A percentile compares a stretch with the other conserved stretches of the same genome.
These are phyloP conservation scores for Lindgomyces ingoldianus DNA, from an alignment of 495 filamentous ascomycete genomes.

Conservation along the genomic window DNA sequence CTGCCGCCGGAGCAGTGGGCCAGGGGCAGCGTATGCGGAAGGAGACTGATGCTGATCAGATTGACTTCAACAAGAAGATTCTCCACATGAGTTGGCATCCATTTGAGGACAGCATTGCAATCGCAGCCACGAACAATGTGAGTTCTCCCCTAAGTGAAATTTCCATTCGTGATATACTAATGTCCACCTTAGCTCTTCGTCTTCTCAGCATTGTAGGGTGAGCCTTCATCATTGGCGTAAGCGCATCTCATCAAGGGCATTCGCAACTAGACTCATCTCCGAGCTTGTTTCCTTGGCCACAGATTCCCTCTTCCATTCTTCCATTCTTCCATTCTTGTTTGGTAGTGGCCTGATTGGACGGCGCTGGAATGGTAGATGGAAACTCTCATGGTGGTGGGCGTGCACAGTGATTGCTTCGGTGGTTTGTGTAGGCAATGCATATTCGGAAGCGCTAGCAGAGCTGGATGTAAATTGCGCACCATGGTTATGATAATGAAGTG, in stretches of 20 bases:
- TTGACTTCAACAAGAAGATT: constrained; percentile 99
- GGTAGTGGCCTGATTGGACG: constrained; percentile 17
- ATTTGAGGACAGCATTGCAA: constrained; percentile 98
- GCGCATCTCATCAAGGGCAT: constrained; percentile 27
- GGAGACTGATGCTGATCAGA: constrained; percentile 98
- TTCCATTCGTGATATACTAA: no score
- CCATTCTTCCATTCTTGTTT: constrained; percentile 6
- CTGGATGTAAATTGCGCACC: constrained; percentile 17
- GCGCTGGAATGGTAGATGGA: constrained; percentile 34
- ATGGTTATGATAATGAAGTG: constrained; percentile 27
- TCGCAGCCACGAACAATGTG: constrained; percentile 99
- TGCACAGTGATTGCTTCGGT: constrained; percentile 24
- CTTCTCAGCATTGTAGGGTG: constrained; percentile 86
- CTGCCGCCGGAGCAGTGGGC: constrained; percentile 70
- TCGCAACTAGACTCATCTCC: constrained; percentile 25
- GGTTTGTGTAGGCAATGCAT: constrained; percentile 24
- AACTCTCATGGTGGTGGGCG: constrained; percentile 3
- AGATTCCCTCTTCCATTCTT: constrained; percentile 16
- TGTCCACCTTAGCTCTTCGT: constrained; percentile 76
- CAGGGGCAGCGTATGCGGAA: constrained; percentile 95
- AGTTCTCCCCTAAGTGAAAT: constrained; percentile 50
- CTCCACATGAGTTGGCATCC: constrained; percentile 99
- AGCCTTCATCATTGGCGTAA: constrained; percentile 15
- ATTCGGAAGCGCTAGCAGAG: background rate
- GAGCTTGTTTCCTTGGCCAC: constrained; percentile 13